Evolutionary conservation across 768 basidiomycete genomes (phyloP), one percentile per base, ranked within the genome.

Genomic region (Leccinum longicurvipes): DNA sequence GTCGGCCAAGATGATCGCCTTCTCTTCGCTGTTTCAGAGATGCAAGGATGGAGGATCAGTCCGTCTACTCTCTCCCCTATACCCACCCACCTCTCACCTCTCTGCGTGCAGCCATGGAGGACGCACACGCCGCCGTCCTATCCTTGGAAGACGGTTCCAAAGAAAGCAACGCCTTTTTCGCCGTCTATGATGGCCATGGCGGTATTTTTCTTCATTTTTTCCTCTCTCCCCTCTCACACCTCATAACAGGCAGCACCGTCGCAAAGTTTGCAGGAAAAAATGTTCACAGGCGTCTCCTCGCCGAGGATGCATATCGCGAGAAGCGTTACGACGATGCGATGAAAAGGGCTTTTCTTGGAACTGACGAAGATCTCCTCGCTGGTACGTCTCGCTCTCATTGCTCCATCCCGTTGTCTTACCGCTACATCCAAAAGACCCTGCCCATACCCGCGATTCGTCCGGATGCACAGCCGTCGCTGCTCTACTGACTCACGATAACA

Each of bases 31-130:
- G 81, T 97, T 42, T 87, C 90, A 46, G 95, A 98, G 75, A 98
- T 98, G 96, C 97, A 99, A 73, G 97, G 97, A 65, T 99, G 97
- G 97, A 81, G 97, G 73, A 88, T 98, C 74, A 85, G 96, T 99
- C 67, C 75, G 96, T 87, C 28, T 57, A 56, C 34, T 34, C 39
- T 17, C 2, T 34, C 50, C 15, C 45, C 10, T 7, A 10, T 21
- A 11, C 29, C 19, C 24, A 12, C n/a, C n/a, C 47, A 0, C 21
- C 21, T 12, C 21, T 24, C 44, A 23, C 36, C 55, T 23, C 3
- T 12, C 55, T 50, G 10, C 39, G 3, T 19, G 19, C 67, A 99
- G 96, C 87, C 64, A 98, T 99, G 97, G 97, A 99, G 76, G 96
- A 99, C 66, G 85, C 96, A 1, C 96, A 98, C 73, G 79, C 90